These are phyloP conservation scores for Claviceps cyperi DNA, from an alignment of 2,329 filamentous ascomycete species.

Conservation along the genomic window DNA sequence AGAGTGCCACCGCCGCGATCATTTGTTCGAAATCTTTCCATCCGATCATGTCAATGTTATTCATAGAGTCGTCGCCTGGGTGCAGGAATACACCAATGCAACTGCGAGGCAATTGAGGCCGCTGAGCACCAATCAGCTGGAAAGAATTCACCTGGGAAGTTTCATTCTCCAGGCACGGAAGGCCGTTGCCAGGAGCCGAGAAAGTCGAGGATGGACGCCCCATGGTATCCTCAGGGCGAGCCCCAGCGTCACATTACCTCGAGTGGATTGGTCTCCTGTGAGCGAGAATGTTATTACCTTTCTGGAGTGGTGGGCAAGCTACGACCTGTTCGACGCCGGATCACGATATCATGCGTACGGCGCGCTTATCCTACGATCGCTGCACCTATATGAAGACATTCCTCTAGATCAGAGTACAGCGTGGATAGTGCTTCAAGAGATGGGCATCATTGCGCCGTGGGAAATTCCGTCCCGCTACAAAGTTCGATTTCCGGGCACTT, in stretches of 20 bases:
- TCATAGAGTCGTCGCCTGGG: slow-evolving; percentile 17
- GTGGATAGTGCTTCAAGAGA: slow-evolving; percentile 60
- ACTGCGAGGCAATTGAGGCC: slow-evolving; percentile 8
- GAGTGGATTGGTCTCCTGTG: slow-evolving; percentile 15
- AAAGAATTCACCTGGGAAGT: slow-evolving; percentile 15
- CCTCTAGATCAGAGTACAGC: slow-evolving; percentile 27
- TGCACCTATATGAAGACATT: slow-evolving; percentile 42
- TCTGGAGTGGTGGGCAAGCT: slow-evolving; percentile 52
- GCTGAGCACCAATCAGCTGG: slow-evolving; percentile 9
- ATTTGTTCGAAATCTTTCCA: slow-evolving; percentile 44
- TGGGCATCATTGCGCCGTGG: slow-evolving; percentile 57
- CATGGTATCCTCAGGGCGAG: slow-evolving; percentile 29
- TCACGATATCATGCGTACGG: slow-evolving; percentile 47
- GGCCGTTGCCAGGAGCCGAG: slow-evolving; percentile 37
- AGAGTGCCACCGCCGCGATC: slow-evolving; percentile 32
- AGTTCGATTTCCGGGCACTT: slow-evolving; percentile 35
- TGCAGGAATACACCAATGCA: slow-evolving; percentile 18
- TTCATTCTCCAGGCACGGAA: slow-evolving; percentile 37
- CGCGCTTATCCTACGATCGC: slow-evolving; percentile 46
- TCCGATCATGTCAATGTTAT: slow-evolving; percentile 16
- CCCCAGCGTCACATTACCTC: slow-evolving; percentile 10
- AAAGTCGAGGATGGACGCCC: slow-evolving; percentile 31
- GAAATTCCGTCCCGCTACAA: slow-evolving; percentile 53
- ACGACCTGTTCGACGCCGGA: slow-evolving; percentile 34
- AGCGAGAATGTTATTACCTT: slow-evolving; percentile 46